Conservation (phyloP, 2,329 filamentous ascomycete species). For the Elsinoe necatrix region DNA sequence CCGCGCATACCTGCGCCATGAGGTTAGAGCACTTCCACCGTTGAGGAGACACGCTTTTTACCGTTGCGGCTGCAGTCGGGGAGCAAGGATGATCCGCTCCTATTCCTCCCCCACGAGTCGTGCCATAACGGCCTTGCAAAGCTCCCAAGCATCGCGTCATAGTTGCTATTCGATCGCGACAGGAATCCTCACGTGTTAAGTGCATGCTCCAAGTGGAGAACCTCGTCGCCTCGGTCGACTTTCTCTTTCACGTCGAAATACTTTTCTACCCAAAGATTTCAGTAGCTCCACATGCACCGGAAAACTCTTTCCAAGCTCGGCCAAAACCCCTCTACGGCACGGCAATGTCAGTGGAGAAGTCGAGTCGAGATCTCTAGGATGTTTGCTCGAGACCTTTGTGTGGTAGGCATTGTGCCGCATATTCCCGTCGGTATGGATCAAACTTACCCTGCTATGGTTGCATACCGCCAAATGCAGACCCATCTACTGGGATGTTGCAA, state of each 20-base stretch:
- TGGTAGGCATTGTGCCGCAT: neutral
- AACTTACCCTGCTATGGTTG: slow-evolving; percentile 7
- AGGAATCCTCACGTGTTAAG: neutral
- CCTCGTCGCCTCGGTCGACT: neutral
- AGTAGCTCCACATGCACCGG: neutral
- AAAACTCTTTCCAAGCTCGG: neutral
- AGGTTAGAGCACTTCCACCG: neutral
- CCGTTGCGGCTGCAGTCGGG: slow-evolving; percentile 7
- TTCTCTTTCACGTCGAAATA: neutral
- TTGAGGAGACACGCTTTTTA: slow-evolving; percentile 7
- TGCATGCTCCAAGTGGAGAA: neutral
- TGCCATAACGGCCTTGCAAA: neutral
- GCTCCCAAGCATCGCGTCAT: slow-evolving; percentile 2
- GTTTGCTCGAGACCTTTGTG: too few relatives aligned
- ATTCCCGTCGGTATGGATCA: neutral
- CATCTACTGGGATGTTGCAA: neutral
- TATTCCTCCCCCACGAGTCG: slow-evolving; percentile 1
- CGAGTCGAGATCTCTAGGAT: neutral
- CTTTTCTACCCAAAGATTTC: neutral
- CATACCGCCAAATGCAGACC: neutral
- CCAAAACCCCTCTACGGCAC: neutral
- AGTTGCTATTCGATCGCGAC: neutral
- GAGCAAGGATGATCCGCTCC: slow-evolving; percentile 5
- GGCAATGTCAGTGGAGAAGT: neutral
- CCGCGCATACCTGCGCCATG: neutral